Evolutionary conservation across 2,329 filamentous ascomycete genomes (phyloP), one percentile per base, ranked within the genome.

Genomic region (Penicillium hesseltinei): DNA sequence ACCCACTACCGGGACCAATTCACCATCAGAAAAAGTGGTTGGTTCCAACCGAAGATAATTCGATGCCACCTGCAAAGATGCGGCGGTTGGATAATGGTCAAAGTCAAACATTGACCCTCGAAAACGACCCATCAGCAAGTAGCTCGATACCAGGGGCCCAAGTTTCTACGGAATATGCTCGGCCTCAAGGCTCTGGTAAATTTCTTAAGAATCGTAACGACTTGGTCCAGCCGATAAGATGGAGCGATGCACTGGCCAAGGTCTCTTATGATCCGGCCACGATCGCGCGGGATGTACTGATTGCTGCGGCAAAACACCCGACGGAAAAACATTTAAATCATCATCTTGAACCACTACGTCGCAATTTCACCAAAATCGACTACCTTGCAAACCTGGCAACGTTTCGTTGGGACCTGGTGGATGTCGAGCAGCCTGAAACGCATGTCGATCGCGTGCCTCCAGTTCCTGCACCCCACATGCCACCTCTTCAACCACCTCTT

Each of bases 231-330:
- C 73, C 75, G 0, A 66, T 86, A 17, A 67, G 74, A 3, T 64
- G 66, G 49, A 60, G 61, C 25, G 71, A 79, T 49, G 73, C 74
- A 4, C 58, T 74, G 5, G 57, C 77, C 27, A 81, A 81, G 58
- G 77, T 77, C 6, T 77, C 72, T 17, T 89, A 89, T 66, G 80
- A 88, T 65, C 78, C 82, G 1, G 78, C 80, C 44, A 88, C 84
- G 0, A 86, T 89, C 58, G 86, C 85, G 5, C 75, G 84, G 50
- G 85, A 88, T 67, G 78, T 89, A 7, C 73, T 89, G 11, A 80
- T 88, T 49, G 82, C 84, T 17, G 78, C 84, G 13, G 84, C 84
- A 17, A 81, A 82, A 56, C 85, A 88, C 67, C 85, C 86, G 0
- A 80, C 80, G 10, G 82, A 86, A 69, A 73, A 79, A 27, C 72